A percentile compares a stretch with the other conserved stretches of the same genome.
Conservation (phyloP, 768 basidiomycete genomes). For the Clitopilus hobsonii region DNA sequence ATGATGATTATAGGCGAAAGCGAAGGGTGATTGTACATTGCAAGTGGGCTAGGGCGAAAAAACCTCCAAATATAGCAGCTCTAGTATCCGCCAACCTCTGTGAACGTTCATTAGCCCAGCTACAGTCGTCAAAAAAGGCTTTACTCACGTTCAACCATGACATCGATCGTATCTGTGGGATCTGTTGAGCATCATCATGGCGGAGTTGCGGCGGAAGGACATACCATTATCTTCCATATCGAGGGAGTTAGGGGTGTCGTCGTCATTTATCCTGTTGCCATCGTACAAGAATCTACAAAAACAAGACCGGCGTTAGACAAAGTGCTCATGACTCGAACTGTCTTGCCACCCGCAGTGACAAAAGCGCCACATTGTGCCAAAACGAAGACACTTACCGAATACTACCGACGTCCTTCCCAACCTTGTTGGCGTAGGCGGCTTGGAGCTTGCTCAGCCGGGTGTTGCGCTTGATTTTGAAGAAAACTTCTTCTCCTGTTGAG, state of each 20-base stretch:
- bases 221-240: constrained; percentile 89
- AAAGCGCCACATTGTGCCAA: not conserved
- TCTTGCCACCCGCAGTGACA: not conserved
- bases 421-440: constrained; percentile 87
- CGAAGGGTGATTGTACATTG: not conserved
- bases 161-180: constrained; percentile 82
- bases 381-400: constrained; percentile 64
- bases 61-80: not conserved
- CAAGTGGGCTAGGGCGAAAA: not conserved
- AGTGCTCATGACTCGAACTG: not conserved
- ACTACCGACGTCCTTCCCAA: constrained; percentile 82
- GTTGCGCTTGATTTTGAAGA: constrained; percentile 95
- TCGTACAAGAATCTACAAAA: constrained; percentile 82
- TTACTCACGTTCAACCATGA: constrained; percentile 91
- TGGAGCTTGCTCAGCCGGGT: constrained; percentile 92
- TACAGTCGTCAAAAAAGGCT: not conserved
- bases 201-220: constrained; percentile 15
- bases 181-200: constrained; percentile 3
- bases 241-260: constrained; percentile 79
- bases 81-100: constrained; percentile 1
- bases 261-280: constrained; percentile 78
- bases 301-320: constrained; percentile 2
- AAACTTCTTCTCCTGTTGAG: constrained; percentile 80
- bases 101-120: not conserved
- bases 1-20: not conserved